A percentile compares a stretch with the other conserved stretches of the same genome.
Conservation (phyloP, 2,329 filamentous ascomycete species). For the Fusarium brevicatenulatum region DNA sequence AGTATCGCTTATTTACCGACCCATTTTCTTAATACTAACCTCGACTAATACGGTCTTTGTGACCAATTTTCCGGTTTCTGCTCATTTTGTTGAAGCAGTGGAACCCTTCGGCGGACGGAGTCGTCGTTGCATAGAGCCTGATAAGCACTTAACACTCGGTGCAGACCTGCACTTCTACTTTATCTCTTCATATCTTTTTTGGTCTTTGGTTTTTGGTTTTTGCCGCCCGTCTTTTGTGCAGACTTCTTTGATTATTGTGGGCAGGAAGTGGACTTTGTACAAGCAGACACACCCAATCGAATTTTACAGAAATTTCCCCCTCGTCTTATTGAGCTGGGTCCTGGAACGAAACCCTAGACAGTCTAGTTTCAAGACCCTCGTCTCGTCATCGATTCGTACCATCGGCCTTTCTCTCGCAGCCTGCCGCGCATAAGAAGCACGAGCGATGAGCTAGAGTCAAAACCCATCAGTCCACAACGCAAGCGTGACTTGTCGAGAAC, state of each 20-base stretch:
- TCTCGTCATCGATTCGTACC: slow-evolving; percentile 29
- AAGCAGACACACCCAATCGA: slow-evolving; percentile 45
- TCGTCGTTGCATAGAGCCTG: slow-evolving; percentile 11
- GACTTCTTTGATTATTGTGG: slow-evolving; percentile 40
- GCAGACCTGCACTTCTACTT: slow-evolving; percentile 12
- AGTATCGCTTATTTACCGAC: slow-evolving; percentile 5
- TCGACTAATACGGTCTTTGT: slow-evolving; percentile 20
- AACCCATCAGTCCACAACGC: slow-evolving; percentile 26
- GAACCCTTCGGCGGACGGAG: background rate
- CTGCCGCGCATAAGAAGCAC: slow-evolving; percentile 16
- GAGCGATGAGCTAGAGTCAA: slow-evolving; percentile 25
- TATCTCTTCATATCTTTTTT: slow-evolving; percentile 8
- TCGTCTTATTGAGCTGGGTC: slow-evolving; percentile 32
- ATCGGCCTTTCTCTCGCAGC: slow-evolving; percentile 7
- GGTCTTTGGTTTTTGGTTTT: background rate
- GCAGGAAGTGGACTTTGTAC: slow-evolving; percentile 43
- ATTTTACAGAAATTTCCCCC: slow-evolving; percentile 35
- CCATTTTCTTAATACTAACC: slow-evolving; percentile 17
- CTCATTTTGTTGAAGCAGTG: slow-evolving; percentile 8
- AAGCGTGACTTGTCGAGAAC: slow-evolving; percentile 35
- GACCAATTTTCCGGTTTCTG: background rate
- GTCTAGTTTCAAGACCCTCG: slow-evolving; percentile 37
- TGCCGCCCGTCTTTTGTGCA: slow-evolving; percentile 10
- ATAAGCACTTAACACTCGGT: slow-evolving; percentile 9
- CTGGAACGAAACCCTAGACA: slow-evolving; percentile 34